These are phyloP conservation scores for Plantago ovata DNA, from an alignment of 257 asterid genomes.

Conservation along the genomic window DNA sequence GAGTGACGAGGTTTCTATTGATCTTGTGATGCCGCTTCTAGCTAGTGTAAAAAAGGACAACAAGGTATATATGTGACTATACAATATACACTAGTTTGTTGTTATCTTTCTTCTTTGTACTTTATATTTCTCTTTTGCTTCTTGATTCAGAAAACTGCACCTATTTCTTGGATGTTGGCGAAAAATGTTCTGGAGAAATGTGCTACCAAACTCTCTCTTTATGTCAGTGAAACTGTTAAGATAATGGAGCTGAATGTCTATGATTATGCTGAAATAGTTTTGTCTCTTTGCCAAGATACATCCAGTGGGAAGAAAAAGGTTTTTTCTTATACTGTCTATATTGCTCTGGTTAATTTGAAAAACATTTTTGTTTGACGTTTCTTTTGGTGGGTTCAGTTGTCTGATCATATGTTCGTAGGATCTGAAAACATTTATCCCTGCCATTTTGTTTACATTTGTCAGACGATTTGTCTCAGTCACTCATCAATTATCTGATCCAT, in stretches of 20 bases:
- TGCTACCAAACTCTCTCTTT: constrained; percentile 27
- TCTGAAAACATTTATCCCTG: constrained; percentile 3
- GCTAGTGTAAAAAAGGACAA: constrained; percentile 26
- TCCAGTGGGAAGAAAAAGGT: constrained; percentile 33
- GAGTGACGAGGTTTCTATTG: constrained; percentile 34
- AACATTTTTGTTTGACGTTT: neutral
- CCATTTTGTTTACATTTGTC: neutral
- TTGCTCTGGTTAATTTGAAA: neutral
- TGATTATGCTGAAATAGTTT: constrained; percentile 28
- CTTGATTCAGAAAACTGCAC: constrained; percentile 31
- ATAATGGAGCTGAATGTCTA: constrained; percentile 23
- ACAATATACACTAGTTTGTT: neutral
- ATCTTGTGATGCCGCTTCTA: constrained; percentile 34
- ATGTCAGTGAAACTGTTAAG: constrained; percentile 30
- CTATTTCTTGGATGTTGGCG: constrained; percentile 36
- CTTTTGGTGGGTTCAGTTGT: neutral
- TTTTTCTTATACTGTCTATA: constrained; percentile 11
- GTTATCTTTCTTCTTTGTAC: constrained; percentile 1
- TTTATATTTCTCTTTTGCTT: neutral
- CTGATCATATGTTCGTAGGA: constrained; percentile 1
- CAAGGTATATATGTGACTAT: constrained; percentile 24
- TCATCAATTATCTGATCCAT: no score
- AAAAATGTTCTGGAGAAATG: constrained; percentile 26
- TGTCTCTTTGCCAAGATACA: constrained; percentile 31
- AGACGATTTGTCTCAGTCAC: neutral